phyloP scores from a whole-genome alignment of 208 protist genomes.

The Leishmania gerbilli region DNA sequence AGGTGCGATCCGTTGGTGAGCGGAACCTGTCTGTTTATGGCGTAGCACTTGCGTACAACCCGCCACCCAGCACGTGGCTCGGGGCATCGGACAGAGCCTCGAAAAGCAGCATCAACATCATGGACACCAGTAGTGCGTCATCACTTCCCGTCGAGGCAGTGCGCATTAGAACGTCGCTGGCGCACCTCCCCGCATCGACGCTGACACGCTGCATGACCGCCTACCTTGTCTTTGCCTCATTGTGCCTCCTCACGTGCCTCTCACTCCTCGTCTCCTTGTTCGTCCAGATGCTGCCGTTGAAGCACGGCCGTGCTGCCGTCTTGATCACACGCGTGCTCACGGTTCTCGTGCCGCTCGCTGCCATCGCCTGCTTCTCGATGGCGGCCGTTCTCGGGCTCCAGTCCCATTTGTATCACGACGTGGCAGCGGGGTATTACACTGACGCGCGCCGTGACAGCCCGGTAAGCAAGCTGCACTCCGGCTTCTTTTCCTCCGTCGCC shows the following conservation, averaged over 20 bases:
- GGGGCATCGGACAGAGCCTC: neutral
- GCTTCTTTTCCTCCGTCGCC: slow-evolving; percentile 37
- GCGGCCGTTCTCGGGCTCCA: slow-evolving; percentile 32
- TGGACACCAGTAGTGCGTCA: neutral
- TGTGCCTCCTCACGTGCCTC: slow-evolving; percentile 32
- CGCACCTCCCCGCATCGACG: neutral
- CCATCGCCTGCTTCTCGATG: slow-evolving; percentile 35
- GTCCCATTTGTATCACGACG: slow-evolving; percentile 20
- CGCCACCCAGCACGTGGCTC: slow-evolving; percentile 6
- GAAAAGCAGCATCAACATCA: neutral
- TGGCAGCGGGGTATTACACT: slow-evolving; percentile 36
- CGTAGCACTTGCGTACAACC: slow-evolving; percentile 40
- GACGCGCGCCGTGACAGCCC: neutral
- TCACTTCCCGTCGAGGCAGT: neutral
- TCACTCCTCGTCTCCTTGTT: slow-evolving; percentile 29
- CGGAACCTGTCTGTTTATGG: slow-evolving; percentile 36
- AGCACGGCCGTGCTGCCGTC: neutral
- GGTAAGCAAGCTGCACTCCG: slow-evolving; percentile 23
- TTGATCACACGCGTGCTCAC: slow-evolving; percentile 14
- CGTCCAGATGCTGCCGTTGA: slow-evolving; percentile 25
- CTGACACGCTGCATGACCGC: slow-evolving; percentile 38
- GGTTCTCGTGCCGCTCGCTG: slow-evolving; percentile 25
- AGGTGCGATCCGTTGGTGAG: slow-evolving; percentile 21
- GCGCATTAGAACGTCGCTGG: neutral
- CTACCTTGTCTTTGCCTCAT: slow-evolving; percentile 40